These are phyloP conservation scores for Microbotryum scabiosae DNA, from an alignment of 1,284 basidiomycete genomes.

Conservation along the genomic window DNA sequence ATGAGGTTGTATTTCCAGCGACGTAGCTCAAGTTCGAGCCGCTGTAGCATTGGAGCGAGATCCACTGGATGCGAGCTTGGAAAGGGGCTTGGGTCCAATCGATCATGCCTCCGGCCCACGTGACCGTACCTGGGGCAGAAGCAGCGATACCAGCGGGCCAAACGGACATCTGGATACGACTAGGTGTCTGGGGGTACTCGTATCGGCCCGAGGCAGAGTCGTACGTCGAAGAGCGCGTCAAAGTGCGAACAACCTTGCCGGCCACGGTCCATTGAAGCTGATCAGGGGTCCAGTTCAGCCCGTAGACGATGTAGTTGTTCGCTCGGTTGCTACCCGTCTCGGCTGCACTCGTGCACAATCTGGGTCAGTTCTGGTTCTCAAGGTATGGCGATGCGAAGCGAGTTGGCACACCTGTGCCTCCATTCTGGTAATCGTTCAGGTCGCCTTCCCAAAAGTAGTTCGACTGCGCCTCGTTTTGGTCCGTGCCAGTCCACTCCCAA, in stretches of 20 bases:
- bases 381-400: too few relatives aligned
- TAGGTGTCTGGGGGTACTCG: conserved; percentile 27
- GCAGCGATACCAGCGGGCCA: conserved; percentile 26
- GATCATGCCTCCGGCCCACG: conserved; percentile 30
- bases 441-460: conserved; percentile 26
- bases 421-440: conserved; percentile 21
- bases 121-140: conserved; percentile 13
- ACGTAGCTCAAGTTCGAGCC: conserved; percentile 7
- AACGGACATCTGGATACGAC: conserved; percentile 25
- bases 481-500: conserved; percentile 20
- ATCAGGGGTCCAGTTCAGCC: conserved; percentile 21
- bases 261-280: conserved; percentile 23
- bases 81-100: conserved; percentile 18
- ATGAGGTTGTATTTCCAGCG: conserved; percentile 4
- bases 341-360: too few relatives aligned
- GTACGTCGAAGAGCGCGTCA: conserved; percentile 10
- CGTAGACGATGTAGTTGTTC: conserved; percentile 3
- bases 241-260: conserved; percentile 20
- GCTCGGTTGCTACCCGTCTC: too few relatives aligned
- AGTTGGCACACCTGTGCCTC: not conserved
- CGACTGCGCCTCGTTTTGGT: conserved; percentile 14
- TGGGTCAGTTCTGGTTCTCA: too few relatives aligned
- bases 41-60: conserved; percentile 25
- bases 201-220: not conserved
- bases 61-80: conserved; percentile 21